Conservation (phyloP, 2,329 filamentous ascomycete species). For the Fusarium sulawesiense region DNA sequence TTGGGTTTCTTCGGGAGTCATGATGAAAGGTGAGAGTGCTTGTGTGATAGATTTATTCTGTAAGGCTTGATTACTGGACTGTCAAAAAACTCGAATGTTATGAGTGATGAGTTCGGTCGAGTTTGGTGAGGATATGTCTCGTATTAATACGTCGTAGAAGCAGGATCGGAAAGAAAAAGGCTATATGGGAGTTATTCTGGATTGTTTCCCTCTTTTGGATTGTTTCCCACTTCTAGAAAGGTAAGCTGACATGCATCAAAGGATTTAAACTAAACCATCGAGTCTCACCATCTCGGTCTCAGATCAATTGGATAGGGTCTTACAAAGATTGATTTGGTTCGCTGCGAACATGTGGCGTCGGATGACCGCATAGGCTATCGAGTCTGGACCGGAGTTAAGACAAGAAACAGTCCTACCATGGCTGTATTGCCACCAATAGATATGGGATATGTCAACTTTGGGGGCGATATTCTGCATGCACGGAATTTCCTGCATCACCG, state of each 20-base stretch:
- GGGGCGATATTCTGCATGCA: not conserved
- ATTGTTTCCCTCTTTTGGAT: not conserved
- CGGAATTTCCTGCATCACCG: not conserved
- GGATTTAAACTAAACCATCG: not conserved
- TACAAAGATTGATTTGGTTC: not conserved
- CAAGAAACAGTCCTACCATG: not conserved
- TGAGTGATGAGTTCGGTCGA: too few species aligned
- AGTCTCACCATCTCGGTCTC: too few species aligned
- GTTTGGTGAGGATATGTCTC: not conserved
- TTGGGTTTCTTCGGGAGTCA: constrained; percentile 5
- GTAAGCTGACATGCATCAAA: not conserved
- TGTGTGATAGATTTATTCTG: too few species aligned
- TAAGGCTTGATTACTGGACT: too few species aligned
- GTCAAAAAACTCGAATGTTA: too few species aligned
- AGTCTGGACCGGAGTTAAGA: not conserved
- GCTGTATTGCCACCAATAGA: not conserved
- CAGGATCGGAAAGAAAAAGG: fast-evolving
- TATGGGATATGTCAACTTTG: not conserved
- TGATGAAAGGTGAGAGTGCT: not conserved
- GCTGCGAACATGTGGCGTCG: not conserved
- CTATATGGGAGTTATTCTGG: too few species aligned
- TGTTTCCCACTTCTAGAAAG: not conserved
- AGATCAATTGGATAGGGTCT: not conserved
- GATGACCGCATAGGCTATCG: not conserved
- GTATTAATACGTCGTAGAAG: not conserved